Conservation (phyloP, 805 yeast species). For the Millerozyma acaciae region DNA sequence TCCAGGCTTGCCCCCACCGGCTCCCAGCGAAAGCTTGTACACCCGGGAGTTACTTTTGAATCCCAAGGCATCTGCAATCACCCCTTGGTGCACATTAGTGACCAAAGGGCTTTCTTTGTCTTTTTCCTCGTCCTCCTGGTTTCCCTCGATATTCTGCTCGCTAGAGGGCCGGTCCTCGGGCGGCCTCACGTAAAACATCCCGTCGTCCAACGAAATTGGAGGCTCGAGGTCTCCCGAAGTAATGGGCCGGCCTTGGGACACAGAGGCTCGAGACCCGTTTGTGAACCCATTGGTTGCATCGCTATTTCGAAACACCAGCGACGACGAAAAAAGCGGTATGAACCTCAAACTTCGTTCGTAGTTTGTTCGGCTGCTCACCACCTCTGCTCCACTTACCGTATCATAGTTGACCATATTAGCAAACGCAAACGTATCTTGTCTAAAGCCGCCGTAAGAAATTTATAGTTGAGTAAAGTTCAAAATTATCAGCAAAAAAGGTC, state of each 20-base stretch:
- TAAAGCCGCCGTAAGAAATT: too few relatives aligned
- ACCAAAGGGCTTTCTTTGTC: conserved; percentile 10
- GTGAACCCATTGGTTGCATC: too few relatives aligned
- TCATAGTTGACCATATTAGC: too few relatives aligned
- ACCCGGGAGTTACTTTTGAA: conserved; percentile 40
- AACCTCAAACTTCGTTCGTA: conserved; percentile 1
- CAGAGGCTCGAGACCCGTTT: not conserved
- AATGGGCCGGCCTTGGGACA: not conserved
- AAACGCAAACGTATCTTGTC: too few relatives aligned
- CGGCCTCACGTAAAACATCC: conserved; percentile 3
- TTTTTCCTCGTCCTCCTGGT: not conserved
- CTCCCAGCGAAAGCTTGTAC: conserved; percentile 30
- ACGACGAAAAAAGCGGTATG: conserved; percentile 2
- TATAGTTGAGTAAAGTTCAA: too few relatives aligned
- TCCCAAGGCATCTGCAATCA: conserved; percentile 51
- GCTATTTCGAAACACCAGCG: conserved; percentile 1
- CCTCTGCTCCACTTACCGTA: too few relatives aligned
- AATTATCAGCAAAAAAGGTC: too few relatives aligned
- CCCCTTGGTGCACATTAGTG: conserved; percentile 25
- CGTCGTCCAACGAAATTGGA: not conserved
- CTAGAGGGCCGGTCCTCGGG: not conserved
- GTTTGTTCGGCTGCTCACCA: not conserved
- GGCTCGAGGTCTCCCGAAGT: not conserved
- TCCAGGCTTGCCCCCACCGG: too few relatives aligned
- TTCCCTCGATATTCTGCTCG: not conserved